Evolutionary conservation across 2,329 filamentous ascomycete species (phyloP).

Genomic region (Neonectria sp.): DNA sequence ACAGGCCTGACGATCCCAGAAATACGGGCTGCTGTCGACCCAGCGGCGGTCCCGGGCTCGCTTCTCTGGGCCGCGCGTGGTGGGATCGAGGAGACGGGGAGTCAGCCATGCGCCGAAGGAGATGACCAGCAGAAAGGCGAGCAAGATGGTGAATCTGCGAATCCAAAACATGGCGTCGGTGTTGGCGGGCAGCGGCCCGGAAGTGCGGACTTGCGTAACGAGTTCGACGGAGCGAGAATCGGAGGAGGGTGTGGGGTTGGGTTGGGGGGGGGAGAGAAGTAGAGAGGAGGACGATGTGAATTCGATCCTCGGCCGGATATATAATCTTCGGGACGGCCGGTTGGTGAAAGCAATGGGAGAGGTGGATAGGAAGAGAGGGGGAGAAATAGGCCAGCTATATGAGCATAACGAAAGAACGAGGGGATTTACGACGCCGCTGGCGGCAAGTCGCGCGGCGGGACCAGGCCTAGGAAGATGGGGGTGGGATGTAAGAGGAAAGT

Average conservation of each 20-base stretch:
- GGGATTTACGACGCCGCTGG: slow-evolving; percentile 46
- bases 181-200: slow-evolving; percentile 23
- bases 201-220: slow-evolving; percentile 16
- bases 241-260: slow-evolving; percentile 8
- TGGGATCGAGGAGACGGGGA: slow-evolving; percentile 72
- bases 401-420: slow-evolving; percentile 46
- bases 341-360: slow-evolving; percentile 15
- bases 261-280: not conserved
- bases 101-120: slow-evolving; percentile 66
- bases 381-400: slow-evolving; percentile 50
- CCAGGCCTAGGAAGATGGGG: slow-evolving; percentile 24
- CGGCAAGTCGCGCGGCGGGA: slow-evolving; percentile 41
- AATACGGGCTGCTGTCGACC: slow-evolving; percentile 80
- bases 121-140: slow-evolving; percentile 59
- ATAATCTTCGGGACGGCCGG: slow-evolving; percentile 21
- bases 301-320: slow-evolving; percentile 9
- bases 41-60: slow-evolving; percentile 75
- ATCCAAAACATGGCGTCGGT: slow-evolving; percentile 61
- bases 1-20: slow-evolving; percentile 82
- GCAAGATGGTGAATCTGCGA: slow-evolving; percentile 59
- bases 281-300: slow-evolving; percentile 5
- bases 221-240: slow-evolving; percentile 27
- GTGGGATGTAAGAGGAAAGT: slow-evolving; percentile 30
- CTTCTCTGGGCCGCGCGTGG: slow-evolving; percentile 73
- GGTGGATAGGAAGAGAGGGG: slow-evolving; percentile 1